Evolutionary conservation across 2,329 filamentous ascomycete species (phyloP).

Genomic region (Botrytis hyacinthi): DNA sequence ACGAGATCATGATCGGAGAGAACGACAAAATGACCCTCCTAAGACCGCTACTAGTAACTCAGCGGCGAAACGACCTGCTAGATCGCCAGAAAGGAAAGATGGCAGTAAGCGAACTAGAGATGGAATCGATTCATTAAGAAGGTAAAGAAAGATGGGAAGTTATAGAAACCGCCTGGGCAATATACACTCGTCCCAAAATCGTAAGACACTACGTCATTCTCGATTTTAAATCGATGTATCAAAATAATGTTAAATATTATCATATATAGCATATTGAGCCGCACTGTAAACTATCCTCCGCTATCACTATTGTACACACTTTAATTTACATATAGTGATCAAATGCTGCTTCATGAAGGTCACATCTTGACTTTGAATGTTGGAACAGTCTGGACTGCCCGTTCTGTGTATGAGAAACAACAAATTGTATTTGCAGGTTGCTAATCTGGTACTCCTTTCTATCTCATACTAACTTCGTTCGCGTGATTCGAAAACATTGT

Average conservation of each 20-base stretch:
- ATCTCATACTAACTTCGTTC: background rate
- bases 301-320: no score
- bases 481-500: background rate
- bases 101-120: background rate
- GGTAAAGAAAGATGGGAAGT: background rate
- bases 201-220: background rate
- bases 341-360: background rate
- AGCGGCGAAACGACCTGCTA: background rate
- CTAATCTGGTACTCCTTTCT: background rate
- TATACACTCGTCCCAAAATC: background rate
- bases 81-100: background rate
- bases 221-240: background rate
- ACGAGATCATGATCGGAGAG: no score
- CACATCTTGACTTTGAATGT: background rate
- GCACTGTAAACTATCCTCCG: fast-evolving
- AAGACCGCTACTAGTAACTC: background rate
- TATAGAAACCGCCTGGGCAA: background rate
- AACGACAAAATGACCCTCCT: background rate
- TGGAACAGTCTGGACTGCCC: background rate
- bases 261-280: fast-evolving
- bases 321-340: background rate
- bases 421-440: background rate
- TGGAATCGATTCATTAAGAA: background rate
- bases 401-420: background rate
- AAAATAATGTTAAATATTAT: background rate